These are phyloP conservation scores for Linnemannia exigua DNA, from an alignment of 192 early-diverging fungal species.

Conservation along the genomic window DNA sequence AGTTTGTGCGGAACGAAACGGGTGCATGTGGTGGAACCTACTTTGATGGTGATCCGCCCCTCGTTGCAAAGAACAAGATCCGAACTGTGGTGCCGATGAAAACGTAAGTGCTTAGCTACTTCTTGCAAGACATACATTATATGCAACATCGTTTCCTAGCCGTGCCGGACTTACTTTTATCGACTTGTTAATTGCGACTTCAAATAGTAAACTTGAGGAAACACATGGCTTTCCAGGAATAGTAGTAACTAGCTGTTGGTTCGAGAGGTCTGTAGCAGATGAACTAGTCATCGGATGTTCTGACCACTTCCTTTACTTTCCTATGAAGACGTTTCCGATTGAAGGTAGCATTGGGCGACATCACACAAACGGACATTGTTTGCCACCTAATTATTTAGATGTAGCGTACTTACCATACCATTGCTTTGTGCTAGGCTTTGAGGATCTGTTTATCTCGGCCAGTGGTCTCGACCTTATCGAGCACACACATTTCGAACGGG, in stretches of 20 bases:
- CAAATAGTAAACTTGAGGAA: neutral
- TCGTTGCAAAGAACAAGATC: slow-evolving; percentile 14
- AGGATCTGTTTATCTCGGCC: slow-evolving; percentile 13
- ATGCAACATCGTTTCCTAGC: neutral
- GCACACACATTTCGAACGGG: slow-evolving; percentile 18
- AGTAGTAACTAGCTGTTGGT: slow-evolving; percentile 41
- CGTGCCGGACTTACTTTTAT: neutral
- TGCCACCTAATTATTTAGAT: neutral
- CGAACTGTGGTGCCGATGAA: slow-evolving; percentile 30
- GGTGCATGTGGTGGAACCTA: slow-evolving; percentile 26
- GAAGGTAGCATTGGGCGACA: slow-evolving; percentile 18
- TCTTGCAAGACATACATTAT: too few species aligned
- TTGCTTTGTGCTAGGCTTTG: slow-evolving; percentile 21
- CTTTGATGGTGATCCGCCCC: slow-evolving; percentile 10
- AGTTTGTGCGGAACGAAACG: slow-evolving; percentile 18
- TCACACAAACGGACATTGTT: too few species aligned
- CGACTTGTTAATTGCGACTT: neutral
- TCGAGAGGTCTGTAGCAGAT: slow-evolving; percentile 31
- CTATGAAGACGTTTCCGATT: slow-evolving; percentile 24
- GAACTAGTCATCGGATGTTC: slow-evolving; percentile 20
- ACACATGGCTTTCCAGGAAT: slow-evolving; percentile 7
- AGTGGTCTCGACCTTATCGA: slow-evolving; percentile 14
- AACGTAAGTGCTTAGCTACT: slow-evolving; percentile 22
- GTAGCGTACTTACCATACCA: neutral
- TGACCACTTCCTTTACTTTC: slow-evolving; percentile 35